These are phyloP conservation scores for Zizania palustris DNA, from an alignment of 202 grass and related monocot genomes.

Conservation along the genomic window DNA sequence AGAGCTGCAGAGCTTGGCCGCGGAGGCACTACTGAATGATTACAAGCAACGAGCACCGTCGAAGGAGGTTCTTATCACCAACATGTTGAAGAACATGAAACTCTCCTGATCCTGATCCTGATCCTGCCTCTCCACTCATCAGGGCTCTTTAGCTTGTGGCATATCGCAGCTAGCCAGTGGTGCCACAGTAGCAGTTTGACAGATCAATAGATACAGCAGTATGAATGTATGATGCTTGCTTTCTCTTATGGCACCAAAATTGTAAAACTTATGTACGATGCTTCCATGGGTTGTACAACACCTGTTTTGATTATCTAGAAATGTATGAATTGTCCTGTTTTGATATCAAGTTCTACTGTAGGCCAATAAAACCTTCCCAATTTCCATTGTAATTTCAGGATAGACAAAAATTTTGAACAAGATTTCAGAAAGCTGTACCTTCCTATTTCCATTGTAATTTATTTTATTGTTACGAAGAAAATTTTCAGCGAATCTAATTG, in stretches of 20 bases:
- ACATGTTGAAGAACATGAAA: conserved; percentile 87
- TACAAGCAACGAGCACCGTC: conserved; percentile 67
- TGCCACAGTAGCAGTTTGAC: conserved; percentile 10
- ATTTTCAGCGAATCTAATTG: no score
- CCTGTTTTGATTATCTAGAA: conserved; percentile 26
- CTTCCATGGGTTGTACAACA: conserved; percentile 39
- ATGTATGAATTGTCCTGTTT: conserved; percentile 13
- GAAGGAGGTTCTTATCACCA: conserved; percentile 67
- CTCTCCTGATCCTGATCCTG: conserved; percentile 52
- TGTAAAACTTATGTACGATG: conserved; percentile 37
- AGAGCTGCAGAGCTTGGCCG: conserved; percentile 75
- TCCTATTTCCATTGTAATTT: no score
- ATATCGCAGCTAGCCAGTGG: conserved; percentile 12
- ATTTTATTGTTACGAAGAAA: no score
- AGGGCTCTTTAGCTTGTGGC: conserved; percentile 21
- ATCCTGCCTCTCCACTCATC: conserved; percentile 9
- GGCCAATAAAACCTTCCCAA: conserved; percentile 12
- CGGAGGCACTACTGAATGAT: conserved; percentile 73
- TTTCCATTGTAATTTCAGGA: conserved; percentile 30
- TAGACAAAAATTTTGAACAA: conserved; percentile 28
- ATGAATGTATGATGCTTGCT: conserved; percentile 35
- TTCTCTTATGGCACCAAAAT: conserved; percentile 34
- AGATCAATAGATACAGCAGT: conserved; percentile 33
- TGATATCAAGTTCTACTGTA: conserved; percentile 20
- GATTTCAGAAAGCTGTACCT: conserved; percentile 5